Base-by-base conservation (phyloP, 2,329 filamentous ascomycete genomes). In the Talaromyces sp. region DNA sequence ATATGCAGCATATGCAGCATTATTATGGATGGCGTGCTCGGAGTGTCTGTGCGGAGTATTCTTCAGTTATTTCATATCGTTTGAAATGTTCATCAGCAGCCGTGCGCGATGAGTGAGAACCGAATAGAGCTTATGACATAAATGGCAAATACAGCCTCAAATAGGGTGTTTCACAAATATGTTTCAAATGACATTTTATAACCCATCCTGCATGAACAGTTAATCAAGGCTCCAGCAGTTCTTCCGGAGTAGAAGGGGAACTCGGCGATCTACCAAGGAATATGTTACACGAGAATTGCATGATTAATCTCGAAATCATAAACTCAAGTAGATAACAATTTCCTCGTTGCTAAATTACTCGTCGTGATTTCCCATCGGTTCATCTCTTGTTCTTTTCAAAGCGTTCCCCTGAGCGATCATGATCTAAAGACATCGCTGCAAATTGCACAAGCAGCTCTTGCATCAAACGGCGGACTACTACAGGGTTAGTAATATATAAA, bases 21-120 rank as follows among this genome's bases (percentile, higher is more conserved):
- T 27, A 25, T n/a, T 22, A 45, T 22, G 11, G 2, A 15, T 31
- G 19, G 11, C n/a, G 8, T 10, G 51, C 31, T 53, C 59, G 59
- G 59, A 61, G 59, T 40, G 29, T 61, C 34, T 61, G 19, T 22
- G 25, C 59, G 59, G 59, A 61, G 59, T 61, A 53, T 61, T 38
- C 40, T 5, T 3, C 27, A 22, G n/a, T 7, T 5, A 54, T 56
- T 5, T 56, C n/a, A 56, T 17, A n/a, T 19, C 5, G 6, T n/a
- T 2, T 8, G 2, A 3, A 2, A 56, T 22, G 3, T 10, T 56
- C 10, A 56, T 19, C 3, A 36, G 10, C n/a, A 31, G 27, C 25
- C 2, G 17, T 10, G 8, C 6, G 4, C n/a, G 51, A 54, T 15
- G 19, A 17, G 29, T 10, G 11, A 25, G n/a, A 56, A 38, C 1